Evolutionary conservation across 345 rosid species (phyloP).

Genomic region (Reutealis trisperma): DNA sequence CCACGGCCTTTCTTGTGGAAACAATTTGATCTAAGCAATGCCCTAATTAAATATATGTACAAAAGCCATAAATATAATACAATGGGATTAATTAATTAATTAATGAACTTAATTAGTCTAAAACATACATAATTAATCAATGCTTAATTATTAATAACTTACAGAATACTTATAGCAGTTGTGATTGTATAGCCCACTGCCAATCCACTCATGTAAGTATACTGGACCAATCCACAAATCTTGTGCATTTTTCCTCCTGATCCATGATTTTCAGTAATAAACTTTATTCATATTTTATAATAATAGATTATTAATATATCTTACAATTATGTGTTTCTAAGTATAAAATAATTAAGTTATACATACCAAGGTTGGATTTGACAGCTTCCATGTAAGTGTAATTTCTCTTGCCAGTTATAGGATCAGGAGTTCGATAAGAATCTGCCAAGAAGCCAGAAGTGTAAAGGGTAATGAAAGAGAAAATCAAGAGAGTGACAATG

Average conservation of each 20-base stretch:
- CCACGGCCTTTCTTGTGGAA: slow-evolving; percentile 9
- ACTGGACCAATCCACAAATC: slow-evolving; percentile 15
- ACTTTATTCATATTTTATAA: background rate
- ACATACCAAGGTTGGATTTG: slow-evolving; percentile 4
- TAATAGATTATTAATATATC: too few species aligned
- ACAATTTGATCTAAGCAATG: slow-evolving; percentile 6
- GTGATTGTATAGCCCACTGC: slow-evolving; percentile 17
- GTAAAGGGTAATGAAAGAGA: slow-evolving; percentile 15
- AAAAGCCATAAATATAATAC: background rate
- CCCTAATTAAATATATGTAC: background rate
- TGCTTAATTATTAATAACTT: background rate
- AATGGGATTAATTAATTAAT: too few species aligned
- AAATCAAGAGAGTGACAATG: slow-evolving; percentile 8
- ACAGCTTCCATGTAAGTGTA: slow-evolving; percentile 12
- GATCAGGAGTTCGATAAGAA: slow-evolving; percentile 20
- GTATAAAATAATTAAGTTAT: too few species aligned
- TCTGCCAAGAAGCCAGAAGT: slow-evolving; percentile 21
- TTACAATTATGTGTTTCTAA: too few species aligned
- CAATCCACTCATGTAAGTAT: slow-evolving; percentile 3
- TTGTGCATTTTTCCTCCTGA: slow-evolving; percentile 7
- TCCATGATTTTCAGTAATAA: background rate
- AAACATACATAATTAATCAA: background rate
- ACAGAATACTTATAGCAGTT: slow-evolving; percentile 11
- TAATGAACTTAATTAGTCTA: too few species aligned
- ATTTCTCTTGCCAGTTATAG: slow-evolving; percentile 10